Evolutionary conservation across 345 rosid species (phyloP), one percentile per base, ranked within the genome.

Genomic region (Conringia planisiliqua): DNA sequence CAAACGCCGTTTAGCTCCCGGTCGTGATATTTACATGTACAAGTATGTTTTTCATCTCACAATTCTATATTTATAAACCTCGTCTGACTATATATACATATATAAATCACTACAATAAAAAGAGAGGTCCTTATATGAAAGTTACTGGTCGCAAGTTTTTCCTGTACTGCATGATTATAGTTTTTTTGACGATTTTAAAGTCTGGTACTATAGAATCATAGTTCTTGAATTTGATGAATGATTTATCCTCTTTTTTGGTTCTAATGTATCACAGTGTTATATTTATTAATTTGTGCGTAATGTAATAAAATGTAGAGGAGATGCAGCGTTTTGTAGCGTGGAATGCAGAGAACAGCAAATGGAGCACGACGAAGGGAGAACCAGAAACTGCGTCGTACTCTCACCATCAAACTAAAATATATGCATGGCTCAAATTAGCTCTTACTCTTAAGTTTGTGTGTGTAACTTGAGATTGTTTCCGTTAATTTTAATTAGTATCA

Each of bases 11-110:
- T 65, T 93, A 47, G 84, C 84, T 78, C 85, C 88, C 14, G 83
- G 84, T n/a, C 87, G 85, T 36, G 98, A 92, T 70, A 87, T 92
- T 57, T 92, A 88, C 78, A 92, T 92, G 96, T 92, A 92, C 65
- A 88, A 90, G 98, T 92, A 81, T 16, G 62, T 12, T 18, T 68
- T 38, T 60, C 20, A 52, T 27, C 46, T n/a, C 12, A 32, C 11
- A 11, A 2, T 2, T 54, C 35, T 54, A 54, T 27, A 35, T 56
- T 10, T 30, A 3, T 17, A 44, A 39, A 58, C 56, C 7, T 48
- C 27, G 20, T 0, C 9, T 68, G 3, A 14, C 29, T 67, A 52
- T 52, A 48, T 20, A 30, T 4, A 32, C 2, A 48, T 35, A 48
- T 20, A 24, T 7, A 66, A 32, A 66, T 36, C 40, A 42, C 11